Conservation (phyloP, 2,329 filamentous ascomycete species). For the Cytospora leucostoma region DNA sequence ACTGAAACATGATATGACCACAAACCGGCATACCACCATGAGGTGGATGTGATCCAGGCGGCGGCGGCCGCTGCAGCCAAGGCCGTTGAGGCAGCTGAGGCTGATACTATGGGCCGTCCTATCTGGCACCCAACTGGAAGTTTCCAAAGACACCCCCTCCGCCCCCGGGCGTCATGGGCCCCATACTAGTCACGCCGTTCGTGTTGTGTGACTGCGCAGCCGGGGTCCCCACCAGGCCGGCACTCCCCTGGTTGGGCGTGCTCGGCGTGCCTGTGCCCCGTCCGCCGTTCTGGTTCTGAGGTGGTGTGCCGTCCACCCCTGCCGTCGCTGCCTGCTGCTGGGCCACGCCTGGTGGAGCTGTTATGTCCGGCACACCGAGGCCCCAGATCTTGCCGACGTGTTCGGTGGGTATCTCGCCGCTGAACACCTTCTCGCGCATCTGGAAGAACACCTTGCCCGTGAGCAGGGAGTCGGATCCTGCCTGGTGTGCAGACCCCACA, state of each 20-base stretch:
- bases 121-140: slow-evolving; percentile 56
- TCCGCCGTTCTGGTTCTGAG: slow-evolving; percentile 36
- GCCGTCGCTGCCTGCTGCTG: slow-evolving; percentile 30
- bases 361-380: slow-evolving; percentile 71
- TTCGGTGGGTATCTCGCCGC: slow-evolving; percentile 76
- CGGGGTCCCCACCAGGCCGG: slow-evolving; percentile 51
- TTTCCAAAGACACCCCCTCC: slow-evolving; percentile 74
- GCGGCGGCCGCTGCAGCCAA: neutral
- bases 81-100: neutral
- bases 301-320: slow-evolving; percentile 43
- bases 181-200: slow-evolving; percentile 58
- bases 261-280: slow-evolving; percentile 56
- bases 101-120: slow-evolving; percentile 16
- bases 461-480: slow-evolving; percentile 88
- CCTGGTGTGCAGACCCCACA: slow-evolving; percentile 85
- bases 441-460: slow-evolving; percentile 96
- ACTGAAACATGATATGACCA: neutral
- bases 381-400: slow-evolving; percentile 93
- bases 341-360: slow-evolving; percentile 30
- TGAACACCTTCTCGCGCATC: slow-evolving; percentile 85
- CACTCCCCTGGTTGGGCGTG: slow-evolving; percentile 64
- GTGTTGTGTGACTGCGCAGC: slow-evolving; percentile 55
- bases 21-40: neutral
- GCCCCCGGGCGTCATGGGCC: slow-evolving; percentile 76
- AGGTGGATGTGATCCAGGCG: neutral